Base-by-base conservation (phyloP, 768 basidiomycete genomes). In the Gymnopilus dilepis region DNA sequence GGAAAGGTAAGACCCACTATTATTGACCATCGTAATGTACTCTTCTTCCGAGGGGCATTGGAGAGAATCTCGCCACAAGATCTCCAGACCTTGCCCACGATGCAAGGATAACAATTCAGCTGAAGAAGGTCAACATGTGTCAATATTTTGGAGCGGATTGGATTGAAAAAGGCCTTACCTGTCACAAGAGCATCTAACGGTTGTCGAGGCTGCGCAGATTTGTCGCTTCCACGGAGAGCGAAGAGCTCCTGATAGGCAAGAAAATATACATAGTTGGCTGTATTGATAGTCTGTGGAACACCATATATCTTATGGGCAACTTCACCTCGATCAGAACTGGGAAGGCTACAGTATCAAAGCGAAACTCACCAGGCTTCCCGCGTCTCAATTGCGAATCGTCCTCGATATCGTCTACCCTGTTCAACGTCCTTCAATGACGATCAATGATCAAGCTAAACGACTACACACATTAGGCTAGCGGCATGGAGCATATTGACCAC, bases 251-350 rank as follows among this genome's bases (percentile, higher is more conserved):
- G 84, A 72, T 90, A 95, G 0, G 96, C 97, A 42, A 94, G 84
- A 70, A 99, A 99, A 72, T 97, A 98, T 28, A 95, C 94, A 65
- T 98, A 99, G 71, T 97, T 98, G 0, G 97, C 97, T 0, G 91
- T 88, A 72, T 99, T 99, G 77, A 99, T 95, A 0, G 97, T 97
- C 71, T 98, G 97, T 0, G 97, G 94, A 2, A 97, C 78, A 1
- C 97, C 97, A 68, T 97, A 99, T 66, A 99, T 97, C 78, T 93
- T 94, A 78, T 99, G 96, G 0, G 94, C 87, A 22, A 96, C 96
- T 89, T 63, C 0, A 59, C n/a, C 7, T n/a, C 41, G 45, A 41
- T 28, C 24, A 47, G 19, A 34, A 3, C 8, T 21, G 17, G 17
- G 13, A 24, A 56, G 26, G 37, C 19, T 42, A 31, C 19, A 48